Conservation (phyloP, 75 land plant species). For the Gnetum montanum region DNA sequence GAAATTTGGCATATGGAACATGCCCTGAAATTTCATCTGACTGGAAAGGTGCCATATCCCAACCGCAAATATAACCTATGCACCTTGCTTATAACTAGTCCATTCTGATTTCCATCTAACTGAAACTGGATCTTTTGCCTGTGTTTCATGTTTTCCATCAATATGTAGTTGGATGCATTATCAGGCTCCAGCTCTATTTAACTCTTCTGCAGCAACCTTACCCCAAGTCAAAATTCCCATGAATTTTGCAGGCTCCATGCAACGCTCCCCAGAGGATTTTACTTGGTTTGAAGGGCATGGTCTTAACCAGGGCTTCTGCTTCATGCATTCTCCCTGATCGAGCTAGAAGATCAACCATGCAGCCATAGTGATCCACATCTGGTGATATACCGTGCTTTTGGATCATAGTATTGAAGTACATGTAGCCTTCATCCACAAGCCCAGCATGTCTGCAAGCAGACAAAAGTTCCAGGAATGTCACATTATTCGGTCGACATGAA, state of each 20-base stretch:
- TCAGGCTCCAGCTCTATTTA: not conserved
- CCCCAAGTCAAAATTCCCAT: conserved; percentile 8
- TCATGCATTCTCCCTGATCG: conserved; percentile 13
- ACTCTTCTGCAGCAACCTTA: conserved; percentile 1
- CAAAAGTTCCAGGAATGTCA: conserved; percentile 14
- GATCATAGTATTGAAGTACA: conserved; percentile 6
- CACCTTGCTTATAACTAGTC: too few species aligned
- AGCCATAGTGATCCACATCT: conserved; percentile 8
- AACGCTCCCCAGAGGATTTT: conserved; percentile 13
- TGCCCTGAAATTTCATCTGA: too few species aligned
- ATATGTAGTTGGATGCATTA: conserved; percentile 2
- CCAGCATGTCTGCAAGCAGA: conserved; percentile 23
- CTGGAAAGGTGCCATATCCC: too few species aligned
- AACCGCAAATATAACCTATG: too few species aligned
- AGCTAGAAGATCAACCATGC: conserved; percentile 19
- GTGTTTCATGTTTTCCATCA: conserved; percentile 8
- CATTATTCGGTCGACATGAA: conserved; percentile 3
- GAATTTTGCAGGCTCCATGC: conserved; percentile 11
- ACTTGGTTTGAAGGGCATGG: conserved; percentile 14
- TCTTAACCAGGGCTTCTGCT: conserved; percentile 1
- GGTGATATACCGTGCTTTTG: conserved; percentile 9
- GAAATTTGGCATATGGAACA: too few species aligned
- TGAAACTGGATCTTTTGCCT: too few species aligned
- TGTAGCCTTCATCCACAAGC: conserved; percentile 4
- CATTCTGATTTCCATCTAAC: too few species aligned